Evolutionary conservation across 768 basidiomycete genomes (phyloP), one percentile per base, ranked within the genome.

Genomic region (Cystofilobasidium macerans): DNA sequence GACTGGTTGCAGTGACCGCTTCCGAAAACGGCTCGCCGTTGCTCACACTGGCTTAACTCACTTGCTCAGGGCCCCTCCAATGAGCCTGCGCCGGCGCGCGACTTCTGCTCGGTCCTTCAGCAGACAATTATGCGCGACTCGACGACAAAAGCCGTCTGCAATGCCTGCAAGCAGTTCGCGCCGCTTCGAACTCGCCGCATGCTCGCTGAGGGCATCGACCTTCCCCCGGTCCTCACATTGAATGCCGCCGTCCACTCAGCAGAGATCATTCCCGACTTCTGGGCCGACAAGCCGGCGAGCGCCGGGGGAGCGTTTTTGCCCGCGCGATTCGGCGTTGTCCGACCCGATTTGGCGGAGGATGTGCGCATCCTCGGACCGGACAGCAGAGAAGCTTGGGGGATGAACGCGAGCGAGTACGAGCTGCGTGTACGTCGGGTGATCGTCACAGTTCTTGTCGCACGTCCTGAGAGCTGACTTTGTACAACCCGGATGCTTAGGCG

Each of bases 91-190:
- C 73, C 76, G 33, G 73, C 78, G 11, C 74, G 77, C 2, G 80
- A 85, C 68, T 90, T 97, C 71, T 70, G 81, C 3, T 81, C 82
- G 7, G 80, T 95, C 67, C 77, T 99, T 2, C 82, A 82, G 7
- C 78, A 81, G 40, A 92, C 95, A 1, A 74, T 98, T 18, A 78
- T 86, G 43, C 87, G 90, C 30, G 86, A 89, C 65, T 85, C 86
- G 69, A 81, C 84, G 24, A 88, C 93, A 73, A 93, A 89, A 76
- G 86, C 89, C 8, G 86, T 84, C 11, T 99, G 95, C 74, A 83
- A 84, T 69, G 81, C 79, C 2, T 98, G 94, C 79, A 87, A 85
- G 74, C 83, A 85, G 42, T 84, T 87, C 71, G 76, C 86, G 2
- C 85, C 80, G 18, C 87, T 94, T 69, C 81, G 84, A 43, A 85